Evolutionary conservation across 305 asterid genomes (phyloP), one percentile per base, ranked within the genome.

Genomic region (Ruellia speciosa): DNA sequence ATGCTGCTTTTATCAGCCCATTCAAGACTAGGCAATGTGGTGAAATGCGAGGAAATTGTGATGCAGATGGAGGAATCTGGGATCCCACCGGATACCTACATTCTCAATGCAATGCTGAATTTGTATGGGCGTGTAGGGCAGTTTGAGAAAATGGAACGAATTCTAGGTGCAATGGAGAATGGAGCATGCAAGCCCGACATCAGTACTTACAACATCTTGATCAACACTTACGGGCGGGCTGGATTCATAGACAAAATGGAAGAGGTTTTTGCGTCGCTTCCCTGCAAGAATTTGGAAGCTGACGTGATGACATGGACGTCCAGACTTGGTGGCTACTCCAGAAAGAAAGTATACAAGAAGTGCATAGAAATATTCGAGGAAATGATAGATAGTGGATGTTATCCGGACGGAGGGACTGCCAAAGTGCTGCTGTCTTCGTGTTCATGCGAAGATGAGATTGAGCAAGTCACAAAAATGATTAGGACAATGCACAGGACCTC

Each of bases 361-460:
- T 89, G 97, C 67, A 41, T 81, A 35, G 87, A 86, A 37, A 82
- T 86, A n/a, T 86, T 88, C 17, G 97, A 89, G 65, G 89, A 86
- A 54, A 89, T 89, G 97, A 82, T 89, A 47, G 95, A 89, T 45
- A 70, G 55, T 68, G 92, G 95, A 6, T 82, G 92, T 35, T 74
- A 72, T 72, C 95, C 97, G 6, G 97, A 89, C 68, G 95, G 82
- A 3, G 89, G 89, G 65, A 89, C 97, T 51, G 95, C 88, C 14
- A 84, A 70, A 71, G 95, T 89, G 49, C 68, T 89, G 46, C 87
- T 88, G 3, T 72, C 86, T 18, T 70, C 93, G 56, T 89, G 94
- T 56, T 86, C 85, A 12, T 72, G 67, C 51, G 88, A 86, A 24
- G 78, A 82, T 18, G 83, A 89, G 77, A 70, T 89, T 63, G 80